phyloP scores from a whole-genome alignment of 2,329 filamentous ascomycete genomes.

The Botrytis fragariae region DNA sequence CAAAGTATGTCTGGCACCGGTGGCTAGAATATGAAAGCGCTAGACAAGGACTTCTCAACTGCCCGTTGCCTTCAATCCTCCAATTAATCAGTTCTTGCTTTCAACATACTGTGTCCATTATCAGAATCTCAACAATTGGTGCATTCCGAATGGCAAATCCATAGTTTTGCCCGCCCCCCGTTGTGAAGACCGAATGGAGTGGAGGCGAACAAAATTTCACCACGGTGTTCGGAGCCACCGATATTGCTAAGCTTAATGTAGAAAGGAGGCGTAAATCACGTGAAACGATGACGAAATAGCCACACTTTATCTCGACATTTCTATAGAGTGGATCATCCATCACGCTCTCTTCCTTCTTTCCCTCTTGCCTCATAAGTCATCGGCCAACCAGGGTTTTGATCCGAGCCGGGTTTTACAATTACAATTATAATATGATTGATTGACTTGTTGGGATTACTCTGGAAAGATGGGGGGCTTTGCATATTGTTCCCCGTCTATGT shows the following conservation, averaged over 20 bases:
- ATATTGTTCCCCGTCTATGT: not conserved
- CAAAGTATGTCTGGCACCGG: not conserved
- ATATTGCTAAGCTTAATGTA: not conserved
- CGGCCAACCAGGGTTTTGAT: not conserved
- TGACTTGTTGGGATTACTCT: not conserved
- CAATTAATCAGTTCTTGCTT: not conserved
- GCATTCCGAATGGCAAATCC: not conserved
- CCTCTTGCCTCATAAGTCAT: not conserved
- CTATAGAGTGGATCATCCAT: not conserved
- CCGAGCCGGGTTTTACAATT: not conserved
- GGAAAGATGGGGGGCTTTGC: not conserved
- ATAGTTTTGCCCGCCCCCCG: not conserved
- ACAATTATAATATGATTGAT: not conserved
- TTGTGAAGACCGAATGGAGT: not conserved
- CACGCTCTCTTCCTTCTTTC: not conserved
- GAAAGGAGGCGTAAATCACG: not conserved
- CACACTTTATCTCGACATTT: slow-evolving; percentile 5
- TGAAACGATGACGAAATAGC: not conserved
- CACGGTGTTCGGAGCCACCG: not conserved
- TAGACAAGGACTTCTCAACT: not conserved
- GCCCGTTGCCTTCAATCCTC: not conserved
- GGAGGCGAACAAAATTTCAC: not conserved
- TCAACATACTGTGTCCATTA: not conserved
- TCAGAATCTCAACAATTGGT: not conserved
- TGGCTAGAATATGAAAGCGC: not conserved